phyloP scores from a whole-genome alignment of 2,329 filamentous ascomycete genomes.

The Pestalotiopsis fici region DNA sequence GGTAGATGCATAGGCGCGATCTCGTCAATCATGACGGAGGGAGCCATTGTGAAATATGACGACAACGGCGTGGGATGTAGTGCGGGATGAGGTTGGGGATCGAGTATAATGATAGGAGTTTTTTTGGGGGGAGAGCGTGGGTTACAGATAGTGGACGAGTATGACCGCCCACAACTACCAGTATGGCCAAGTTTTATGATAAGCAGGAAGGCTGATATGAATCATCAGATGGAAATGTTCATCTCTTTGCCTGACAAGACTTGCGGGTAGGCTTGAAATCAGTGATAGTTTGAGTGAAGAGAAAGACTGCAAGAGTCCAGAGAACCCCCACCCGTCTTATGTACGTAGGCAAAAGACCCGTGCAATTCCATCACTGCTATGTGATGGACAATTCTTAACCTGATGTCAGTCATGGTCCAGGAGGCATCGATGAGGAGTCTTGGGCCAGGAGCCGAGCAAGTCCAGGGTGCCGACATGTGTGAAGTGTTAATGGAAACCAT shows the following conservation, averaged over 20 bases:
- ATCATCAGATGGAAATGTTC: neutral
- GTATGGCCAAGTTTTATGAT: neutral
- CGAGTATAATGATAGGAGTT: slow-evolving; percentile 4
- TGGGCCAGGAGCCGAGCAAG: slow-evolving; percentile 15
- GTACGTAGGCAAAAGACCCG: slow-evolving; percentile 14
- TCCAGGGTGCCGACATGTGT: slow-evolving; percentile 13
- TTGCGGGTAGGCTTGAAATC: neutral
- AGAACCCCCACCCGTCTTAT: slow-evolving; percentile 23
- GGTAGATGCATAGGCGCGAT: slow-evolving; percentile 44
- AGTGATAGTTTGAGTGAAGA: neutral
- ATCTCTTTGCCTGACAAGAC: neutral
- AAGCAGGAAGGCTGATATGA: neutral
- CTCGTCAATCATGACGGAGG: slow-evolving; percentile 46
- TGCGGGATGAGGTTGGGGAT: slow-evolving; percentile 25
- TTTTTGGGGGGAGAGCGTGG: neutral
- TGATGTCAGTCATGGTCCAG: slow-evolving; percentile 12
- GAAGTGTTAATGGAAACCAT: slow-evolving; percentile 17
- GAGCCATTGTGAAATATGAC: slow-evolving; percentile 43
- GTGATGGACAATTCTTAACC: slow-evolving; percentile 12
- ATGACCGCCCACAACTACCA: neutral
- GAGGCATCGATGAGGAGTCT: slow-evolving; percentile 8
- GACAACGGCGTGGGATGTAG: slow-evolving; percentile 34
- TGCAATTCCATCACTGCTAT: slow-evolving; percentile 9
- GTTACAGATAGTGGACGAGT: neutral
- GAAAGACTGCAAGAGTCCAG: slow-evolving; percentile 7